Evolutionary conservation across 805 yeast genomes (phyloP), one percentile per base, ranked within the genome.

Genomic region (Pichia kluyveri): DNA sequence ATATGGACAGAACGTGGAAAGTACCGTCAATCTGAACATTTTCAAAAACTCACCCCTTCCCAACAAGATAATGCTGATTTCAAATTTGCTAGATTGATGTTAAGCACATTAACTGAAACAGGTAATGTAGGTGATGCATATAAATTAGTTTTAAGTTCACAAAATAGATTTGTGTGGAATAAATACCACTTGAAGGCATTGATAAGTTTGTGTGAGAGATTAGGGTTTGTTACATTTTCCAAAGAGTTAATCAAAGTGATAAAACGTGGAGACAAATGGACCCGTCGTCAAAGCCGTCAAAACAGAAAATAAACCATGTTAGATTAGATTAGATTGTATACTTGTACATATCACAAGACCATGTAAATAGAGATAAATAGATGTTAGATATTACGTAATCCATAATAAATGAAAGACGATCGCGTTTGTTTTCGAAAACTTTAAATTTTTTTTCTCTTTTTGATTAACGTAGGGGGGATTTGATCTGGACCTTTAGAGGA

Each of bases 1-100:
- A 69, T 86, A 1, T 89, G 96, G 95, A 63, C 66, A 2, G 95
- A 86, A 57, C 76, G 97, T 57, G 96, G 96, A 2, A 51, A 61
- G 23, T 88, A 74, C 65, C 70, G 96, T 45, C 77, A 77, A 50
- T 71, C 85, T 0, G 26, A 42, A 0, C 53, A 54, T 3, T 89
- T 84, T 69, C 75, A 70, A 45, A 37, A 48, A 0, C 58, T 79
- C 17, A 44, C 69, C 0, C 56, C 66, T 10, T 45, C 48, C 0
- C 60, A 55, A 30, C 78, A 75, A 54, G 73, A 73, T 40, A 58
- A 61, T 5, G 62, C 70, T 5, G 91, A 83, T 58, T 80, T 80
- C 60, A 71, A 68, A 49, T 87, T 89, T 71, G 96, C 96, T 2
- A 64, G 76, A 27, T 70, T 77, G 12, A 82, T 88, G 85, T 77